A percentile compares a stretch with the other conserved stretches of the same genome.
Evolutionary conservation across 306 rosid genomes (phyloP).

Genomic region (Glycine tomentella): DNA sequence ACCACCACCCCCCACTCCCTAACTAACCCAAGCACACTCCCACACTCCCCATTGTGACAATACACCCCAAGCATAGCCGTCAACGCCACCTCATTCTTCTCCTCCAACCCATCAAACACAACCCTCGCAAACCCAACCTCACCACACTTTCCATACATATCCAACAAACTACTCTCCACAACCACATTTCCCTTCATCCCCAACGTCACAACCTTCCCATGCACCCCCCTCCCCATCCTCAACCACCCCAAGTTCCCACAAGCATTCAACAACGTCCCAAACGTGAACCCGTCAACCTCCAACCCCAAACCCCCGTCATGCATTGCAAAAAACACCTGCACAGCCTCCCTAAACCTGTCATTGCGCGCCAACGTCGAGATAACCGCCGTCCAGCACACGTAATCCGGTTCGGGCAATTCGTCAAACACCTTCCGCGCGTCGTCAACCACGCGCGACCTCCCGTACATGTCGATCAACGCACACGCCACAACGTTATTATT

Average conservation of each 20-base stretch:
- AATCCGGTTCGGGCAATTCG: conserved; percentile 68
- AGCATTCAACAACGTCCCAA: conserved; percentile 75
- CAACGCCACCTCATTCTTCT: conserved; percentile 76
- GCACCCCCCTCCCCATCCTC: conserved; percentile 75
- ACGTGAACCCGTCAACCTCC: conserved; percentile 72
- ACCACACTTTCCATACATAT: conserved; percentile 97
- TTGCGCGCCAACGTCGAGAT: conserved; percentile 71
- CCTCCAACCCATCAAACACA: conserved; percentile 72
- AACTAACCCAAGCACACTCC: conserved; percentile 66
- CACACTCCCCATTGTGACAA: conserved; percentile 74
- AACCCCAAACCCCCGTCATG: conserved; percentile 53
- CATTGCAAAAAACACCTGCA: conserved; percentile 63
- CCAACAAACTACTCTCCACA: conserved; percentile 88
- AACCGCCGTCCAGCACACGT: conserved; percentile 76
- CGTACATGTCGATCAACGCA: conserved; percentile 82
- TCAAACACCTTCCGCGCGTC: conserved; percentile 73
- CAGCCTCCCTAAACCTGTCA: conserved; percentile 69
- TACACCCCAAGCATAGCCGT: conserved; percentile 81
- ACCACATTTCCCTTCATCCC: conserved; percentile 75
- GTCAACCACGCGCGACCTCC: conserved; percentile 49
- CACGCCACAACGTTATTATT: conserved; percentile 57
- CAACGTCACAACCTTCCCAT: conserved; percentile 63
- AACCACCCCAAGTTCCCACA: conserved; percentile 76
- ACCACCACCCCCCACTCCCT: conserved; percentile 62
- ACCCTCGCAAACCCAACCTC: conserved; percentile 50